These are phyloP conservation scores for Phlebiopsis flavidoalba DNA, from an alignment of 768 basidiomycete species.

Conservation along the genomic window DNA sequence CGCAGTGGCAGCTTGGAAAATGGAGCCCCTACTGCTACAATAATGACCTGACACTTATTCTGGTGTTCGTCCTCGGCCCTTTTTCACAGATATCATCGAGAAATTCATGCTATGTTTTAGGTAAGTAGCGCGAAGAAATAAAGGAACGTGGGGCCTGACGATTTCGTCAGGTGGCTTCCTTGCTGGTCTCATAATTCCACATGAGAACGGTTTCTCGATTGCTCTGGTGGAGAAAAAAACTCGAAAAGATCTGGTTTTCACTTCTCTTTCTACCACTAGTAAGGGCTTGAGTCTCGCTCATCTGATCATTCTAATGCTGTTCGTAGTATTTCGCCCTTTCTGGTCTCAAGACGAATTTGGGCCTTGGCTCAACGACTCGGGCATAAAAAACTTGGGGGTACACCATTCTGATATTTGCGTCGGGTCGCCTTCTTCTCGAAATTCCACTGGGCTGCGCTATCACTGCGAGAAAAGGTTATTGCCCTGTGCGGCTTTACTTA, in stretches of 20 bases:
- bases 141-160: slow-evolving; percentile 15
- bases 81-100: slow-evolving; percentile 85
- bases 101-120: slow-evolving; percentile 68
- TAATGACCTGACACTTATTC: slow-evolving; percentile 79
- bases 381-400: slow-evolving; percentile 83
- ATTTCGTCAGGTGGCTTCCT: slow-evolving; percentile 62
- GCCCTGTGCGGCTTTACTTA: slow-evolving; percentile 57
- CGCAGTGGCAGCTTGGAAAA: slow-evolving; percentile 69
- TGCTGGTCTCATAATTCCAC: slow-evolving; percentile 77
- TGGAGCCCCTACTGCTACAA: slow-evolving; percentile 62
- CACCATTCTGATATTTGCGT: slow-evolving; percentile 64
- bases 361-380: slow-evolving; percentile 68
- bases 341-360: slow-evolving; percentile 77
- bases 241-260: slow-evolving; percentile 84
- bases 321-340: slow-evolving; percentile 74
- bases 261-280: slow-evolving; percentile 76
- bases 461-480: slow-evolving; percentile 57
- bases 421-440: slow-evolving; percentile 77
- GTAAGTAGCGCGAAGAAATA: slow-evolving; percentile 23
- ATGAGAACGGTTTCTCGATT: slow-evolving; percentile 77
- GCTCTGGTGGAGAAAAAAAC: slow-evolving; percentile 75
- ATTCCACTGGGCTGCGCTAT: slow-evolving; percentile 63
- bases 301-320: background rate
- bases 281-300: slow-evolving; percentile 18
- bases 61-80: slow-evolving; percentile 72